These are phyloP conservation scores for Eustoma russellianum DNA, from an alignment of 257 asterid species.

Conservation along the genomic window DNA sequence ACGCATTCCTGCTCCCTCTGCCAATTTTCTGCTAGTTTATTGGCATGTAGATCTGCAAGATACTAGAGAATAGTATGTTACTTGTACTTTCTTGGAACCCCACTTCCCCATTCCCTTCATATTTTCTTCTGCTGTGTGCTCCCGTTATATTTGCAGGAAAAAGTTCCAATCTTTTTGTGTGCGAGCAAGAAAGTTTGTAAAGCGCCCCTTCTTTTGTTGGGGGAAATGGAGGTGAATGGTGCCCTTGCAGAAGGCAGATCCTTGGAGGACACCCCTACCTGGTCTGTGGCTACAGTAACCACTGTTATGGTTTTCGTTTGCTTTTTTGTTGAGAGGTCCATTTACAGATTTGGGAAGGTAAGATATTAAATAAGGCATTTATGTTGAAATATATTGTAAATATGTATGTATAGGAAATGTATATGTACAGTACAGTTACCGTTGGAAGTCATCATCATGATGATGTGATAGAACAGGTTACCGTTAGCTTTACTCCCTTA, in stretches of 20 bases:
- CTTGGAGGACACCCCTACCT: conserved; percentile 80
- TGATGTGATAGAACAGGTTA: no score
- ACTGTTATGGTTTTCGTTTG: conserved; percentile 86
- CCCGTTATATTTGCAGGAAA: conserved; percentile 1
- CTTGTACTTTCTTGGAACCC: neutral
- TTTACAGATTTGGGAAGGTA: conserved; percentile 82
- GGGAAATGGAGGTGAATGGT: conserved; percentile 36
- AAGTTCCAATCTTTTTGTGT: neutral
- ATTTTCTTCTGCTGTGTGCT: conserved; percentile 17
- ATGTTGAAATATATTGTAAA: no score
- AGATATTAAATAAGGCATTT: neutral
- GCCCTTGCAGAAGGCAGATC: conserved; percentile 62
- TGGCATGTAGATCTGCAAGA: conserved; percentile 1
- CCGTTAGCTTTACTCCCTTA: no score
- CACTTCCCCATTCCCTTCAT: conserved; percentile 34
- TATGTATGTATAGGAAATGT: no score
- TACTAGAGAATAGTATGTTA: conserved; percentile 1
- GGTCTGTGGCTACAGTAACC: conserved; percentile 93
- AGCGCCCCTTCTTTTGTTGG: neutral
- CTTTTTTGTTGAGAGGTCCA: conserved; percentile 67
- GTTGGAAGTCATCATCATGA: no score
- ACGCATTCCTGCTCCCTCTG: neutral
- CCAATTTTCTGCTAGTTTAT: neutral
- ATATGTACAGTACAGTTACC: no score
- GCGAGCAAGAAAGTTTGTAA: neutral